These are phyloP conservation scores for Leishmania aethiopica DNA, from an alignment of 208 protist species.

Conservation along the genomic window DNA sequence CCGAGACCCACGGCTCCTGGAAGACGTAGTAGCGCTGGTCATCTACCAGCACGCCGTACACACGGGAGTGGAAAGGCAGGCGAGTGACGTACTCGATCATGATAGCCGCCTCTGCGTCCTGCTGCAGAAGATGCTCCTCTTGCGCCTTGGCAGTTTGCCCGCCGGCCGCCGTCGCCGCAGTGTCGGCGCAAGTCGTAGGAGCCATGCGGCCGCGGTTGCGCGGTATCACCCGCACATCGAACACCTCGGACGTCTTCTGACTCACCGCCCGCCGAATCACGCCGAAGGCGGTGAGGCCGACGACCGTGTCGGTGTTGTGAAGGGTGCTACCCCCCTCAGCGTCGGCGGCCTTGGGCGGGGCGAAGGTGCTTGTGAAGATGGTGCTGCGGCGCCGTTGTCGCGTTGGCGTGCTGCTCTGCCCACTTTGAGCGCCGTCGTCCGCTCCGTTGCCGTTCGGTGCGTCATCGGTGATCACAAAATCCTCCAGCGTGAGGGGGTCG, in stretches of 20 bases:
- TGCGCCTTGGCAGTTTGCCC: constrained; percentile 38
- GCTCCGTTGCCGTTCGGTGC: constrained; percentile 12
- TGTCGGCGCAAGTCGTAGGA: constrained; percentile 25
- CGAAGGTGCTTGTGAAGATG: constrained; percentile 64
- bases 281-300: constrained; percentile 68
- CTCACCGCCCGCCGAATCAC: constrained; percentile 71
- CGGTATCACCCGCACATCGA: constrained; percentile 81
- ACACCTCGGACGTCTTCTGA: constrained; percentile 70
- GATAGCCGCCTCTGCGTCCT: constrained; percentile 77
- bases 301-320: constrained; percentile 39
- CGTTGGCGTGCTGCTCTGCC: constrained; percentile 15
- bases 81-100: constrained; percentile 80
- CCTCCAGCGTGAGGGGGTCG: constrained; percentile 62
- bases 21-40: constrained; percentile 84
- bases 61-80: constrained; percentile 67
- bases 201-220: constrained; percentile 58
- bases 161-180: neutral
- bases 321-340: constrained; percentile 9
- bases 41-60: constrained; percentile 80
- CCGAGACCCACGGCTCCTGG: constrained; percentile 79
- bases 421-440: constrained; percentile 20
- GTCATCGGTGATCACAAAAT: constrained; percentile 56
- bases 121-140: constrained; percentile 51
- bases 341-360: constrained; percentile 6
- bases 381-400: constrained; percentile 46